Base-by-base conservation (phyloP, 768 basidiomycete genomes). In the Xanthoconium purpureum region DNA sequence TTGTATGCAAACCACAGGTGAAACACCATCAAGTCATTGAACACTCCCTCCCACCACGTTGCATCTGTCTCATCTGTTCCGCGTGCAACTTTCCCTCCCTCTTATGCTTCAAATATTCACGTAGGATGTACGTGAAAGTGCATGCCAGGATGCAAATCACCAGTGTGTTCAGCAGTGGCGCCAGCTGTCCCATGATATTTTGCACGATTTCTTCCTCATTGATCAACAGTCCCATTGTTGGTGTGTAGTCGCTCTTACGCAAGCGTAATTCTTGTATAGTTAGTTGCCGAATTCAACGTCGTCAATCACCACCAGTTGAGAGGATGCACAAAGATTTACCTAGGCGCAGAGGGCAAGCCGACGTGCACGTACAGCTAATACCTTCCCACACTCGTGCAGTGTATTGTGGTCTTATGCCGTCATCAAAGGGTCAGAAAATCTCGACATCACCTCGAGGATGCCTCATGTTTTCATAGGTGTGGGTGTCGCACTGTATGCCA, bases 41-140 rank as follows among this genome's bases (percentile, higher is more conserved):
- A 63, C 55, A 58, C n/a, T 47, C 40, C 32, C 6, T 46, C 44
- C 45, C 45, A 17, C 40, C 32, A 6, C 32, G 47, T 17, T 52
- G 47, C 9, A 62, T 18, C n/a, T 50, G 58, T 45, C 18, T 62
- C 40, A 61, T 18, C 29, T 67, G 55, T n/a, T 59, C 63, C 17
- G 17, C 20, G 35, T 70, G 46, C n/a, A 63, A 18, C 49, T 14
- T 50, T 33, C 55, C 43, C 37, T 67, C 66, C 39, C 68, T 67
- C 32, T 3, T 54, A 18, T 68, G 63, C 53, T 61, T 65, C n/a
- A 47, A 45, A 28, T 17, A 55, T 47, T 52, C 46, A 30, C 67
- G 57, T 9, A 59, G 13, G 30, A 65, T 32, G 37, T 61, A 68
- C 35, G 46, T 59, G 57, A 59, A 30, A 1, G 66, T 63, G 49